phyloP scores from a whole-genome alignment of 2,329 filamentous ascomycete species.

The Penicillium sp. region DNA sequence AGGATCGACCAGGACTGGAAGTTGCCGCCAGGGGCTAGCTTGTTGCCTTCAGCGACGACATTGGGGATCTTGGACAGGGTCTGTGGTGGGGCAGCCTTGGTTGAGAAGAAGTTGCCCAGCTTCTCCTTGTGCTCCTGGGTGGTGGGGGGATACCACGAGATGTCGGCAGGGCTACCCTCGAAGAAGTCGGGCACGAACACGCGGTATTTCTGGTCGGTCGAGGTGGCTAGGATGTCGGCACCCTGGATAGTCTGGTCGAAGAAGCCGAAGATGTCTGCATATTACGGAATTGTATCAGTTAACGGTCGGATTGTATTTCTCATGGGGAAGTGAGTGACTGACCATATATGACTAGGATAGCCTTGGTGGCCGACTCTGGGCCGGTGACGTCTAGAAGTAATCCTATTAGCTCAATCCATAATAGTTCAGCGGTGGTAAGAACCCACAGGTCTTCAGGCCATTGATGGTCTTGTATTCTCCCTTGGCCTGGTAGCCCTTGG shows the following conservation, averaged over 20 bases:
- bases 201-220: constrained; percentile 66
- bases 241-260: constrained; percentile 62
- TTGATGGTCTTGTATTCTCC: constrained; percentile 58
- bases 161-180: constrained; percentile 66
- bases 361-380: constrained; percentile 54
- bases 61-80: constrained; percentile 55
- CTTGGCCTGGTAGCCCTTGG: constrained; percentile 53
- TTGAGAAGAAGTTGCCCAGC: constrained; percentile 58
- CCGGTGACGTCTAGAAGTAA: constrained; percentile 52
- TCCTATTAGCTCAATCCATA: neutral
- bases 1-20: constrained; percentile 59
- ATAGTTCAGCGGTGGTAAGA: neutral
- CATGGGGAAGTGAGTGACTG: constrained; percentile 6
- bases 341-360: constrained; percentile 57
- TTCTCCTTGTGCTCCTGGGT: constrained; percentile 60
- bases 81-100: constrained; percentile 56
- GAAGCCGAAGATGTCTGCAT: constrained; percentile 61
- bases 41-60: constrained; percentile 54
- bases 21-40: constrained; percentile 36
- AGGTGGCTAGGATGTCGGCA: constrained; percentile 59
- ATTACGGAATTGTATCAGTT: neutral
- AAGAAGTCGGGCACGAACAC: constrained; percentile 95
- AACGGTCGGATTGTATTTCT: neutral
- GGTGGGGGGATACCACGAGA: constrained; percentile 60
- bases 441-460: constrained; percentile 60